A percentile compares a stretch with the other conserved stretches of the same genome.
These are phyloP conservation scores for Gossypium anomalum DNA, from an alignment of 345 rosid genomes.

Conservation along the genomic window DNA sequence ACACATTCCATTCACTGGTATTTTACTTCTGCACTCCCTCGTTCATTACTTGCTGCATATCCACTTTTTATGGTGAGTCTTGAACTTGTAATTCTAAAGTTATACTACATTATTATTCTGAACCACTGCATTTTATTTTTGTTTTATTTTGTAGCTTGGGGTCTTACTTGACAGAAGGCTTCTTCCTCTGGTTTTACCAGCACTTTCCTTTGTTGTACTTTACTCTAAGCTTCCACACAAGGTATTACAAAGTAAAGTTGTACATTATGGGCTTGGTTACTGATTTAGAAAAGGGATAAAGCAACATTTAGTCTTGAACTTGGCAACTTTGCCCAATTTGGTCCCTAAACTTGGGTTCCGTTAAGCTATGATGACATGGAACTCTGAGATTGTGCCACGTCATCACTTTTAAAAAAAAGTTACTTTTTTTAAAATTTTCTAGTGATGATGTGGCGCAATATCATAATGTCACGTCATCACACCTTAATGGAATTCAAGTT, in stretches of 20 bases:
- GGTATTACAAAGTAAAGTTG: constrained; percentile 36
- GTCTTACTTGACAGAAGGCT: constrained; percentile 72
- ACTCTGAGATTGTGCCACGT: no score
- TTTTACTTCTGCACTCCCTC: constrained; percentile 96
- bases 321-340: no score
- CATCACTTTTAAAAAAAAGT: no score
- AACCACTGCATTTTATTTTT: not conserved
- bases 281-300: not conserved
- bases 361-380: no score
- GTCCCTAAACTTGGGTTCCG: no score
- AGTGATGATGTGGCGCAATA: no score
- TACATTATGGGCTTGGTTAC: constrained; percentile 22
- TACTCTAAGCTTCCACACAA: constrained; percentile 98
- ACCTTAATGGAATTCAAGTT: no score
- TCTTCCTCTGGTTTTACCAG: constrained; percentile 53
- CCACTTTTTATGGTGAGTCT: constrained; percentile 82
- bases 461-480: no score
- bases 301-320: no score
- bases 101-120: not conserved
- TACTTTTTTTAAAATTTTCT: no score
- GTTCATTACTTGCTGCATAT: constrained; percentile 72
- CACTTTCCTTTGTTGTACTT: constrained; percentile 62
- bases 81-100: constrained; percentile 11
- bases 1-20: constrained; percentile 89
- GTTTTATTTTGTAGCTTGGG: constrained; percentile 63